These are phyloP conservation scores for Mycena capillaripes DNA, from an alignment of 768 basidiomycete genomes.

Conservation along the genomic window DNA sequence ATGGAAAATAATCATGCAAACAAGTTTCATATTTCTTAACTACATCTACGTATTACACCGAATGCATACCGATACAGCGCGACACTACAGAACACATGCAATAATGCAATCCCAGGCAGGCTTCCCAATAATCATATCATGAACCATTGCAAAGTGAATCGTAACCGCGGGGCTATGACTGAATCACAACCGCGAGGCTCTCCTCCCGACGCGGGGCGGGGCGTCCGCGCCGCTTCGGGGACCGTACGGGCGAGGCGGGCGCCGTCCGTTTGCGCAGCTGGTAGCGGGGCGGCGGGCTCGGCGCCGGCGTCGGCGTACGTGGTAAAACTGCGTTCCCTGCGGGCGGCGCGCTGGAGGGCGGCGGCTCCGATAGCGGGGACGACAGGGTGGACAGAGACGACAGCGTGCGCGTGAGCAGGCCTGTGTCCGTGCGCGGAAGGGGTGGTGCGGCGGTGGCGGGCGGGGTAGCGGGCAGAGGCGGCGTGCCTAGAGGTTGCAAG, in stretches of 20 bases:
- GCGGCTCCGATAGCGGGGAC: slow-evolving; percentile 19
- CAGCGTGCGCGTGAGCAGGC: slow-evolving; percentile 23
- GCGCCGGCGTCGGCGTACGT: not conserved
- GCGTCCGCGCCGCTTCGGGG: slow-evolving; percentile 16
- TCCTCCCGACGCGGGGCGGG: slow-evolving; percentile 18
- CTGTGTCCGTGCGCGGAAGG: not conserved
- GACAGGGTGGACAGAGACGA: slow-evolving; percentile 45
- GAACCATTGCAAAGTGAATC: not conserved
- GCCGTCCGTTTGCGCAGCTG: slow-evolving; percentile 24
- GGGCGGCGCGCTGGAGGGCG: slow-evolving; percentile 1
- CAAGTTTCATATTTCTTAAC: not conserved
- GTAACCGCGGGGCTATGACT: slow-evolving; percentile 2
- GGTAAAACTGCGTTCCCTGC: not conserved
- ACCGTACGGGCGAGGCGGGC: slow-evolving; percentile 11
- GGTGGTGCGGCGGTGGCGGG: not conserved
- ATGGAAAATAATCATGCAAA: not conserved
- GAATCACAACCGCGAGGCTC: slow-evolving; percentile 23
- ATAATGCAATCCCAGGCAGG: not conserved
- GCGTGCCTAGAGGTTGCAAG: not conserved
- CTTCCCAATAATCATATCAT: not conserved
- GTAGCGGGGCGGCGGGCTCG: slow-evolving; percentile 30
- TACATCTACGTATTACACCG: not conserved
- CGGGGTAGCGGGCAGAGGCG: not conserved
- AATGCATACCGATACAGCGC: slow-evolving; percentile 27
- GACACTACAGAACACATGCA: not conserved